Evolutionary conservation across 768 basidiomycete species (phyloP).

Genomic region (Suillus decipiens): DNA sequence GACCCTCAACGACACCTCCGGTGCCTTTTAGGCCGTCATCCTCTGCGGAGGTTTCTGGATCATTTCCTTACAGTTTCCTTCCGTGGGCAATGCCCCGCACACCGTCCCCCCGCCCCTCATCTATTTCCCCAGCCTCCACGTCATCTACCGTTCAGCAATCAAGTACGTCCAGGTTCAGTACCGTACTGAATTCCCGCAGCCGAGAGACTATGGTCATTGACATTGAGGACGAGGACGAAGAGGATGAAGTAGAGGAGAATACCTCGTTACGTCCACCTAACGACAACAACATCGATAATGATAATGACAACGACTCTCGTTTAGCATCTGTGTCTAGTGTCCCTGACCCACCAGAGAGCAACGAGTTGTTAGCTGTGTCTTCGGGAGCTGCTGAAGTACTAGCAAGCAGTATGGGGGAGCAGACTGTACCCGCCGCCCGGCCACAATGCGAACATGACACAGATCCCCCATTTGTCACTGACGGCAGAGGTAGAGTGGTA

Average conservation of each 20-base stretch:
- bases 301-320: constrained; percentile 5
- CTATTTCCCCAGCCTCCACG: constrained; percentile 7
- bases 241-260: constrained; percentile 16
- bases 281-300: not conserved
- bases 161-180: constrained; percentile 28
- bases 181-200: constrained; percentile 22
- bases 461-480: constrained; percentile 60
- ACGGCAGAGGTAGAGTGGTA: constrained; percentile 64
- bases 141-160: constrained; percentile 8
- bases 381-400: not conserved
- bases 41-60: constrained; percentile 15
- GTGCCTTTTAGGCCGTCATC: constrained; percentile 4
- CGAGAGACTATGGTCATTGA: constrained; percentile 34
- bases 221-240: constrained; percentile 31
- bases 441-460: constrained; percentile 33
- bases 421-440: constrained; percentile 9
- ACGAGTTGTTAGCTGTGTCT: constrained; percentile 1
- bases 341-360: constrained; percentile 8
- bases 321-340: constrained; percentile 2
- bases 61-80: constrained; percentile 3
- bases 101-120: constrained; percentile 4
- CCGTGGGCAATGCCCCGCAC: constrained; percentile 5
- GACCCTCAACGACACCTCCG: not conserved
- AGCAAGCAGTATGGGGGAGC: not conserved
- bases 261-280: not conserved